Evolutionary conservation across 768 basidiomycete species (phyloP), one percentile per base, ranked within the genome.

Genomic region (Leucosporidium yakuticum): DNA sequence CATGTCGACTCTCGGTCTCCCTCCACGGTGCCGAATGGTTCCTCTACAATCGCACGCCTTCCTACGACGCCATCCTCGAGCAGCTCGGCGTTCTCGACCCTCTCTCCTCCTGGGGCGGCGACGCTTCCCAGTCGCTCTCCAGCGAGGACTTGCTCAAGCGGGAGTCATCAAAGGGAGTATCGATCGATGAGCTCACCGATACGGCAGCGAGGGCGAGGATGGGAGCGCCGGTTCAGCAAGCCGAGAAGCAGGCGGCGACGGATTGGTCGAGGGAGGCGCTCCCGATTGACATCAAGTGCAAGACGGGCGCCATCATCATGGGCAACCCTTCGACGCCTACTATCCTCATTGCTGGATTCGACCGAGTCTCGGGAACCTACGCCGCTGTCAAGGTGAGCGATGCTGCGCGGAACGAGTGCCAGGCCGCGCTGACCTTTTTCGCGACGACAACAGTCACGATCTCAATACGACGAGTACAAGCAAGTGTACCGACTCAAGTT

Each of bases 11-110:
- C 36, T 87, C 89, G 63, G 76, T 93, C 34, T 86, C 86, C 11
- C 74, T 90, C 4, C 85, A 94, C 73, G 95, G 95, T 23, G 82
- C 93, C 54, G 93, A 98, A 77, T 93, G 90, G 87, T 91, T 91
- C 77, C 74, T 98, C 51, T 96, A 90, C 79, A 98, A 97, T 79
- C 83, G 86, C 58, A 94, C 91, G 4, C 85, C 90, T 5, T 87
- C 91, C 5, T 97, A 88, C 79, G 92, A 98, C 76, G 83, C 85
- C 62, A 92, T 98, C 62, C 80, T 95, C 25, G 83, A 88, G 17
- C 85, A 88, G 75, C 64, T 74, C n/a, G 65, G 68, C 36, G 29
- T 67, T 23, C 20, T 36, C 15, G 49, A 64, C 25, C 63, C 63
- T 0, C 57, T 64, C 36, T 12, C 36, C 6, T 19, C 27, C 29